Base-by-base conservation (phyloP, 305 asterid genomes). In the Euphrasia arctica region DNA sequence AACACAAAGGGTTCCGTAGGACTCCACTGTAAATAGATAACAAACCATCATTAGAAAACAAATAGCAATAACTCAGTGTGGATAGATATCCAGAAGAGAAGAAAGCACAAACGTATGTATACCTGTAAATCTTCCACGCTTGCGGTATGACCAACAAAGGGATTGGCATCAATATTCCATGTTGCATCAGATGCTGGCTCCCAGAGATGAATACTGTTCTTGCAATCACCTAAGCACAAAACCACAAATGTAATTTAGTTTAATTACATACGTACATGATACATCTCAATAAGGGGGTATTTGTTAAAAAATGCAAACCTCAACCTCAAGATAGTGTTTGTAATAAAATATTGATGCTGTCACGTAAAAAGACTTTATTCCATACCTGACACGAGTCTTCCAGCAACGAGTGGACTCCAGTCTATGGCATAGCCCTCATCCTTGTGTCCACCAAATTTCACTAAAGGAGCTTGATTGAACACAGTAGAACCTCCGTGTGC, bases 391-490 rank as follows among this genome's bases (percentile, higher is more conserved):
- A 89, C 83, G 3, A 92, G 95, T 82, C 91, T 89, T 68, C 97
- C 98, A 54, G 96, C 82, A 64, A 78, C 95, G 66, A 86, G 83
- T 41, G 96, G 98, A 68, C 89, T 87, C 97, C 98, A 92, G 74
- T 92, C 98, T 36, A 92, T 68, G 67, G 97, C 96, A 76, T 75
- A 92, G 58, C 98, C 98, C 86, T 90, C 98, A 83, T 89, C 97
- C 75, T 84, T 82, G 81, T 90, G 98, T 25, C 96, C 95, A 1
- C 58, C 74, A 82, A 82, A 92, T 72, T 84, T 86, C 59, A 77
- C 73, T 55, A 90, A 64, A 61, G 98, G 97, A 64, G 87, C 67
- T 73, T 92, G 95, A 68, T 83, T 89, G 36, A 47, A 71, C 12
- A 70, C 75, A 13, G 78, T 54, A 4, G 88, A 50, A 73, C 72